These are phyloP conservation scores for Flaveria linearis DNA, from an alignment of 129 eudicot species.

Conservation along the genomic window DNA sequence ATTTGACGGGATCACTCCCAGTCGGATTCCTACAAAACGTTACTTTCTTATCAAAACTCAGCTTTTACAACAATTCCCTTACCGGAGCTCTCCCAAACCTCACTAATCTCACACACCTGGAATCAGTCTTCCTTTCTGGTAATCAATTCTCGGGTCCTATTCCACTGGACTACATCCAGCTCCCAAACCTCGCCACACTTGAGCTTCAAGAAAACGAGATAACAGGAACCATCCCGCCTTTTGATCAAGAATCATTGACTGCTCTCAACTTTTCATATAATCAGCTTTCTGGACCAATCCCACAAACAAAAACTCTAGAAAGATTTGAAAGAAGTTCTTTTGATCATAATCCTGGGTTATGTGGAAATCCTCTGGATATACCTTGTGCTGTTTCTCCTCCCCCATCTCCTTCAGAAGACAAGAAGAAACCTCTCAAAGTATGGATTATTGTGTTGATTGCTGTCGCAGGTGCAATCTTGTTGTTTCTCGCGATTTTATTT, in stretches of 20 bases:
- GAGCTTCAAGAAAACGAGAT: conserved; percentile 60
- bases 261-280: conserved; percentile 63
- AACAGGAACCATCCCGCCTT: conserved; percentile 56
- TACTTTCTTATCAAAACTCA: conserved; percentile 53
- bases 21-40: conserved; percentile 42
- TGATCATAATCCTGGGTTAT: conserved; percentile 55
- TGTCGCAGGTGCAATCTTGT: conserved; percentile 46
- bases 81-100: conserved; percentile 59
- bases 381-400: conserved; percentile 51
- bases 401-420: conserved; percentile 30
- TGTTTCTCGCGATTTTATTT: conserved; percentile 37
- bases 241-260: conserved; percentile 53
- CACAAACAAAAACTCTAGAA: conserved; percentile 47
- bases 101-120: conserved; percentile 39
- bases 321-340: conserved; percentile 47
- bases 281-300: conserved; percentile 56
- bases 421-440: conserved; percentile 33
- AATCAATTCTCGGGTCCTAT: conserved; percentile 60
- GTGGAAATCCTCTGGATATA: conserved; percentile 46
- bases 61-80: conserved; percentile 59
- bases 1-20: conserved; percentile 54
- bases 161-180: conserved; percentile 42
- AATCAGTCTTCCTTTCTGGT: conserved; percentile 44
- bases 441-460: conserved; percentile 60
- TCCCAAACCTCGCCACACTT: conserved; percentile 41